Conservation (phyloP, 108 stramenopile genomes). For the Chaetoceros tenuissimus region DNA sequence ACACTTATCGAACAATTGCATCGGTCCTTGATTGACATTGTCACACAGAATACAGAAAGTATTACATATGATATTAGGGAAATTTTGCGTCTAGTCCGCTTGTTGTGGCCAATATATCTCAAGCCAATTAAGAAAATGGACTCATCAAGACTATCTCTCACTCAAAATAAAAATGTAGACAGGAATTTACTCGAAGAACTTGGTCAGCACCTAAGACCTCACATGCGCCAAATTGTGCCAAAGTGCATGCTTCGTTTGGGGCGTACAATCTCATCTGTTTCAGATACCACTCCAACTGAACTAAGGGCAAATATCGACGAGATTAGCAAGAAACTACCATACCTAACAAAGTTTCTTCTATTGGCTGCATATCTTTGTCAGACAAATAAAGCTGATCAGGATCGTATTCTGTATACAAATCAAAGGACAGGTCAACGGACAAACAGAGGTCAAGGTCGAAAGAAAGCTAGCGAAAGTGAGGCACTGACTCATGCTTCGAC, state of each 20-base stretch:
- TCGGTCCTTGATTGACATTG: constrained; percentile 40
- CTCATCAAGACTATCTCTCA: constrained; percentile 1
- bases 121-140: constrained; percentile 19
- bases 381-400: constrained; percentile 49
- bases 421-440: constrained; percentile 47
- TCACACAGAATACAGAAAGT: constrained; percentile 35
- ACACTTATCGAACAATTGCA: no score
- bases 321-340: constrained; percentile 19
- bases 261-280: constrained; percentile 1
- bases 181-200: constrained; percentile 8
- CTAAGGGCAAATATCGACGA: neutral
- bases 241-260: neutral
- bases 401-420: constrained; percentile 43
- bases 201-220: constrained; percentile 1
- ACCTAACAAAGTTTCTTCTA: constrained; percentile 45
- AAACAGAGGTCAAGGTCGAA: constrained; percentile 15
- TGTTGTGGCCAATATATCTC: constrained; percentile 51
- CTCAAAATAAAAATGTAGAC: constrained; percentile 7
- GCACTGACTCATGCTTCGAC: constrained; percentile 37
- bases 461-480: constrained; percentile 11
- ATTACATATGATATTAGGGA: constrained; percentile 49
- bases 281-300: neutral
- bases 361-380: constrained; percentile 69
- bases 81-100: constrained; percentile 35
- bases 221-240: constrained; percentile 1